Evolutionary conservation across 2,329 filamentous ascomycete species (phyloP).

Genomic region (Aspergillus floridensis): DNA sequence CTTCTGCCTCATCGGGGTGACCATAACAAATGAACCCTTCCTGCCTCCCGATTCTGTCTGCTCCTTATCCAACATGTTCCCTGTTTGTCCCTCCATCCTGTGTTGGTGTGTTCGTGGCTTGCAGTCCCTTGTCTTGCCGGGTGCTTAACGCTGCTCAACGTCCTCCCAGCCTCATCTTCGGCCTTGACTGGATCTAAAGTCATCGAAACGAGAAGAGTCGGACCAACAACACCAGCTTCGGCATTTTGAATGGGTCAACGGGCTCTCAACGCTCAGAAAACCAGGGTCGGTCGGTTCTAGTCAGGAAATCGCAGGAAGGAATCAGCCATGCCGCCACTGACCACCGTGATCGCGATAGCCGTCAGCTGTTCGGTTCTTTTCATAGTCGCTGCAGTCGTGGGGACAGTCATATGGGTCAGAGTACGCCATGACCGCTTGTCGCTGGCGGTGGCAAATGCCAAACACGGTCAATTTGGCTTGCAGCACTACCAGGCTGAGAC

Average conservation of each 20-base stretch:
- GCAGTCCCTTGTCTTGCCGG: conserved; percentile 9
- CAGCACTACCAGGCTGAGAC: conserved; percentile 28
- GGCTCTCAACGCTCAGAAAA: background rate
- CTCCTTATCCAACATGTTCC: conserved; percentile 12
- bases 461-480: conserved; percentile 21
- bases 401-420: conserved; percentile 36
- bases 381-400: conserved; percentile 32
- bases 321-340: conserved; percentile 33
- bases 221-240: background rate
- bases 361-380: conserved; percentile 35
- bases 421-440: conserved; percentile 34
- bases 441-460: conserved; percentile 24
- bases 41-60: conserved; percentile 13
- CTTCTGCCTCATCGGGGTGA: conserved; percentile 18
- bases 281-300: conserved; percentile 1
- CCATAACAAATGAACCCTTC: conserved; percentile 32
- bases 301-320: background rate
- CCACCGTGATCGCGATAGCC: conserved; percentile 35
- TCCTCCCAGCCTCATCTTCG: background rate
- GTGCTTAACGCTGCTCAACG: conserved; percentile 5
- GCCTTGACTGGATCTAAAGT: background rate
- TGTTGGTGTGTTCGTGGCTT: conserved; percentile 8
- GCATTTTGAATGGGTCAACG: conserved; percentile 6
- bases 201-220: no score
- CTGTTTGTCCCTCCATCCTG: conserved; percentile 9